Percentiles rank a stretch among this genome's conserved stretches.
phyloP scores from a whole-genome alignment of 805 yeast genomes.

The Saccharomycopsis fodiens region DNA sequence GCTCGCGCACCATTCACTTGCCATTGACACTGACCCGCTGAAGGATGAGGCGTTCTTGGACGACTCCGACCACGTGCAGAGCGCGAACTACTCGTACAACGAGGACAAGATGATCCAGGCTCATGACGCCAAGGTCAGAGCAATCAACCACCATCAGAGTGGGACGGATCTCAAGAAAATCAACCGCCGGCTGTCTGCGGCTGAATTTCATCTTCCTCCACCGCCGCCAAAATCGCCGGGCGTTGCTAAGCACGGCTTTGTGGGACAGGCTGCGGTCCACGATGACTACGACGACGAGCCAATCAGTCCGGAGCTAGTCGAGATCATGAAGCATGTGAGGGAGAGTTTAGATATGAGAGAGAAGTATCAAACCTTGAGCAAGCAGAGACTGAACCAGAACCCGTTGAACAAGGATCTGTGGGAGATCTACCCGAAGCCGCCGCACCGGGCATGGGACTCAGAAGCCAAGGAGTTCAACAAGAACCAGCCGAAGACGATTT shows the following conservation, averaged over 20 bases:
- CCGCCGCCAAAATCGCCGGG: constrained; percentile 29
- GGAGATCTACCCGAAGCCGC: constrained; percentile 89
- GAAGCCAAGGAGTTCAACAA: constrained; percentile 37
- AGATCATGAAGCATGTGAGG: constrained; percentile 53
- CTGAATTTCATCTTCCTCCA: constrained; percentile 32
- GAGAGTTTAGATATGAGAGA: constrained; percentile 66
- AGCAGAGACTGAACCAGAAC: constrained; percentile 68
- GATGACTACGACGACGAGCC: constrained; percentile 37
- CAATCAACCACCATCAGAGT: constrained; percentile 30
- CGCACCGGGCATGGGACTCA: constrained; percentile 77
- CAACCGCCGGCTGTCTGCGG: constrained; percentile 29
- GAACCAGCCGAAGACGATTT: constrained; percentile 36
- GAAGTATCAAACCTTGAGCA: constrained; percentile 62
- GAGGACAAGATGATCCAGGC: constrained; percentile 60
- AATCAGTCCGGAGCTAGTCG: constrained; percentile 63
- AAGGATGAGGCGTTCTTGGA: constrained; percentile 2
- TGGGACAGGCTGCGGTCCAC: too few relatives aligned
- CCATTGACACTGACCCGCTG: not conserved
- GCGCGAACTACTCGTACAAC: constrained; percentile 55
- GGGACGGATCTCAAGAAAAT: constrained; percentile 4
- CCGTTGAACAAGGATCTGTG: constrained; percentile 74
- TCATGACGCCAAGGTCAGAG: constrained; percentile 58
- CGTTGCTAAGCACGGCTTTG: not conserved
- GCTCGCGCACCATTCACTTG: not conserved
- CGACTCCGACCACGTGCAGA: constrained; percentile 20